Evolutionary conservation across 2,329 filamentous ascomycete genomes (phyloP).

Genomic region (Dactylellina drechsleri): DNA sequence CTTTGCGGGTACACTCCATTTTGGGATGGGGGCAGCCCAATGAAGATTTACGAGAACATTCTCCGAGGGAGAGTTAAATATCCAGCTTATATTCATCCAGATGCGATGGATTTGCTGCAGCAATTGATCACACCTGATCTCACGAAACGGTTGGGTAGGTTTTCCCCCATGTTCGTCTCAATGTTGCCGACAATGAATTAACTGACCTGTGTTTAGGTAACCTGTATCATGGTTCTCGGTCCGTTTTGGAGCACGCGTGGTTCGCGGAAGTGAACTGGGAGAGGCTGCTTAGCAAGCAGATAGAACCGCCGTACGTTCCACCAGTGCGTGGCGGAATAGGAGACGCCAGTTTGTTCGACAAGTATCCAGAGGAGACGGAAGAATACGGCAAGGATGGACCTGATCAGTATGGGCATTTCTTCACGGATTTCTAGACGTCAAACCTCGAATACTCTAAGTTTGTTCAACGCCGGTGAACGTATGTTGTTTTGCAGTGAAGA

Average conservation of each 20-base stretch:
- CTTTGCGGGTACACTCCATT: slow-evolving; percentile 98
- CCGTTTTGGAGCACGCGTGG: slow-evolving; percentile 96
- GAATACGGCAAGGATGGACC: slow-evolving; percentile 73
- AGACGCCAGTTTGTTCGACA: slow-evolving; percentile 96
- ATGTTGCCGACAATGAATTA: slow-evolving; percentile 3
- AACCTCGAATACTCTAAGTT: background rate
- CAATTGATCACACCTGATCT: slow-evolving; percentile 93
- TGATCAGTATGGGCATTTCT: slow-evolving; percentile 73
- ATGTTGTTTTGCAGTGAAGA: slow-evolving; percentile 2
- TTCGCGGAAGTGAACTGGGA: slow-evolving; percentile 99
- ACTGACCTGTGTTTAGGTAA: slow-evolving; percentile 69
- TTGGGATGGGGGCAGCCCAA: slow-evolving; percentile 96
- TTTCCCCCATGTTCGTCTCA: background rate
- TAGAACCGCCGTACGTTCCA: slow-evolving; percentile 96
- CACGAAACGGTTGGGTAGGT: slow-evolving; percentile 77
- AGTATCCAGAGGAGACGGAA: slow-evolving; percentile 96
- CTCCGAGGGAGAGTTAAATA: slow-evolving; percentile 96
- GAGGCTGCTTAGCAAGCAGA: slow-evolving; percentile 90
- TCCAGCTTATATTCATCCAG: slow-evolving; percentile 91
- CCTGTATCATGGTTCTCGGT: slow-evolving; percentile 85
- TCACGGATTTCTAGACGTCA: slow-evolving; percentile 74
- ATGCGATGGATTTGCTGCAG: slow-evolving; percentile 91
- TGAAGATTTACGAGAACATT: slow-evolving; percentile 99
- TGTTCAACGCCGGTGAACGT: slow-evolving; percentile 8
- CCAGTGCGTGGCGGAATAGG: slow-evolving; percentile 93